phyloP scores from a whole-genome alignment of 306 rosid genomes.

The Cucumis hystrix region DNA sequence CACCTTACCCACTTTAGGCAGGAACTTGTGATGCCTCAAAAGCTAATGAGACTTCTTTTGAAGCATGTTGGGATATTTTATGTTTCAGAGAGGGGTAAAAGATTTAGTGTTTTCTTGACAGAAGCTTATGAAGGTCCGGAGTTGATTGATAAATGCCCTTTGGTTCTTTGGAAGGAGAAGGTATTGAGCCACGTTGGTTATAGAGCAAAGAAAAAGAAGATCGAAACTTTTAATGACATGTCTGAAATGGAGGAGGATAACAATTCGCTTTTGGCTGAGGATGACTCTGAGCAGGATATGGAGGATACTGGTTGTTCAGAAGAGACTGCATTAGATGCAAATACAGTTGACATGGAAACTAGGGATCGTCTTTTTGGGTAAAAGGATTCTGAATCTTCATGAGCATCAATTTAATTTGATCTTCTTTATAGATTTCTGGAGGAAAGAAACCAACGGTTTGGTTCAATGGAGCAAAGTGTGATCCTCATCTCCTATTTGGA shows the following conservation, averaged over 20 bases:
- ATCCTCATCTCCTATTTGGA: background rate
- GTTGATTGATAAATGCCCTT: constrained; percentile 64
- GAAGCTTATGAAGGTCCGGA: constrained; percentile 69
- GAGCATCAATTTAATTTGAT: constrained; percentile 6
- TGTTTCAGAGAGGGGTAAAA: constrained; percentile 90
- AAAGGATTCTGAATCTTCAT: constrained; percentile 23
- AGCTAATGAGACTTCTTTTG: constrained; percentile 75
- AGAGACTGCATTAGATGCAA: constrained; percentile 5
- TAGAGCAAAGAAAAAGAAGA: constrained; percentile 59
- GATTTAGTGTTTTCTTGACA: constrained; percentile 64
- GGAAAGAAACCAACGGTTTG: background rate
- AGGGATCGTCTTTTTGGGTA: constrained; percentile 28
- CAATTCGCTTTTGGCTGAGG: constrained; percentile 13
- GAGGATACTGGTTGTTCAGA: constrained; percentile 25
- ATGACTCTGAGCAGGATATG: constrained; percentile 32
- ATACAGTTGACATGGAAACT: constrained; percentile 3
- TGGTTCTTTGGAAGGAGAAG: constrained; percentile 68
- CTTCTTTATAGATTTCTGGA: background rate
- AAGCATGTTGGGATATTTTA: constrained; percentile 79
- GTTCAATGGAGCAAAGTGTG: background rate
- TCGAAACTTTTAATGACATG: constrained; percentile 34
- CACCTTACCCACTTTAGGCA: constrained; percentile 79
- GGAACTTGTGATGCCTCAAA: constrained; percentile 86
- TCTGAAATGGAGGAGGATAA: constrained; percentile 55
- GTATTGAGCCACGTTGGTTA: constrained; percentile 35